Base-by-base conservation (phyloP, 2,329 filamentous ascomycete species). In the Fusarium chaquense region DNA sequence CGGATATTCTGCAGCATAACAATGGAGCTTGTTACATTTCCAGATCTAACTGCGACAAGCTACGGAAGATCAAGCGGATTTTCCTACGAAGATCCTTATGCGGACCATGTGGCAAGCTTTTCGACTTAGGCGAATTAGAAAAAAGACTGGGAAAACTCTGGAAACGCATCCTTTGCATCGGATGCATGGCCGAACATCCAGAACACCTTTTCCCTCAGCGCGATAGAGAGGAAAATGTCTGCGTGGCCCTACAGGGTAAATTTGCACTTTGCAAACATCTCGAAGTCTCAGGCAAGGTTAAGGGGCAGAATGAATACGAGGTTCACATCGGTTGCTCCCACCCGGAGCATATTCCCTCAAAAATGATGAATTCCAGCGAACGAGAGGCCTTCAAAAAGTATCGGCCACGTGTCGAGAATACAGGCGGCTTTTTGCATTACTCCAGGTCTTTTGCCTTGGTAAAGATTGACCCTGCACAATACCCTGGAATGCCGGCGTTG, bases 401-500 rank as follows among this genome's bases (percentile, higher is more conserved):
- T 38, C 4, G 18, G 6, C 49, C 49, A 30, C 0, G 4, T 24
- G 1, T 54, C 35, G 1, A 1, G 7, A 3, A 0, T 1, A 10
- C 1, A 0, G 0, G 2, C 16, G 5, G 7, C 20, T 3, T 4
- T 5, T 2, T 18, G 6, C 0, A 2, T 0, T 45, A 57, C 28
- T 2, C 1, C 1, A 24, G 41, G 6, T 18, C 18, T 1, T 57
- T 60, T n/a, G 41, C 57, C 0, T 20, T 58, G 11, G 2, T 11
- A 0, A 40, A 32, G 18, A 40, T 59, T 9, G 15, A 16, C 2
- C 26, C n/a, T 12, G 20, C 18, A 1, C 33, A 46, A 16, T 46
- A 32, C 2, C 26, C 41, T 1, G 41, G 32, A 15, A 33, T 46
- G 13, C 1, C 10, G 13, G 8, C 32, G 0, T 18, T 59, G 20